Percentiles rank a stretch among this genome's conserved stretches.
phyloP scores from a whole-genome alignment of 2,329 filamentous ascomycete genomes.

The Eutypella sp. region DNA sequence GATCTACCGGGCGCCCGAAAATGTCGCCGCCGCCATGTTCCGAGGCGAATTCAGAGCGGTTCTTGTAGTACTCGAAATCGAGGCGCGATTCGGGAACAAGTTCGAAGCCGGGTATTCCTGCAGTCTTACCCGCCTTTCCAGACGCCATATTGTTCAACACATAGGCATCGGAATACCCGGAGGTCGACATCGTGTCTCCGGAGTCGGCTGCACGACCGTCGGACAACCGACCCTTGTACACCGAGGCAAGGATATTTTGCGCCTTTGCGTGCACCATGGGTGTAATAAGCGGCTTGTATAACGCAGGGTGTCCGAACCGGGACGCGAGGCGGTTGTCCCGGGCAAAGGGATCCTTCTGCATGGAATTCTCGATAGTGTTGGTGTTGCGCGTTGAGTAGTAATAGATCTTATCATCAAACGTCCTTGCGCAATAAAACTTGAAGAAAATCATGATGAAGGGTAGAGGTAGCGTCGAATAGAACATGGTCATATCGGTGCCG shows the following conservation, averaged over 20 bases:
- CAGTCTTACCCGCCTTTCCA: constrained; percentile 43
- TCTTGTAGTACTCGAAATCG: constrained; percentile 89
- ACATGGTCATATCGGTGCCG: constrained; percentile 55
- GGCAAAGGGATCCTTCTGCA: constrained; percentile 46
- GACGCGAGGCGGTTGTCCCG: constrained; percentile 65
- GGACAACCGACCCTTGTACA: constrained; percentile 77
- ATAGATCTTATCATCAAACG: constrained; percentile 74
- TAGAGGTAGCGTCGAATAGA: constrained; percentile 67
- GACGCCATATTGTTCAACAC: constrained; percentile 72
- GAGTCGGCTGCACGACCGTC: constrained; percentile 59
- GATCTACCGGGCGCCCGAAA: constrained; percentile 55
- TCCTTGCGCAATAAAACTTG: constrained; percentile 74
- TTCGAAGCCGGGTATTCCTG: constrained; percentile 69
- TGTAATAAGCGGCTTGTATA: constrained; percentile 84
- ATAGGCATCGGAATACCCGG: constrained; percentile 78
- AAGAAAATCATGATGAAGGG: constrained; percentile 75
- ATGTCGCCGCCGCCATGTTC: constrained; percentile 76
- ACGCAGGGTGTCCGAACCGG: constrained; percentile 83
- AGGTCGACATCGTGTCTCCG: constrained; percentile 52
- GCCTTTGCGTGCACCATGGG: constrained; percentile 94
- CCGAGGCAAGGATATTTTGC: constrained; percentile 75
- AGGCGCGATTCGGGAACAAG: constrained; percentile 81
- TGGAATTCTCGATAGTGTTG: constrained; percentile 37
- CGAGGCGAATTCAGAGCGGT: constrained; percentile 80
- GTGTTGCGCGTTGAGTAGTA: constrained; percentile 70